A percentile compares a stretch with the other conserved stretches of the same genome.
Conservation (phyloP, 768 basidiomycete genomes). For the Agrocybe pediades region DNA sequence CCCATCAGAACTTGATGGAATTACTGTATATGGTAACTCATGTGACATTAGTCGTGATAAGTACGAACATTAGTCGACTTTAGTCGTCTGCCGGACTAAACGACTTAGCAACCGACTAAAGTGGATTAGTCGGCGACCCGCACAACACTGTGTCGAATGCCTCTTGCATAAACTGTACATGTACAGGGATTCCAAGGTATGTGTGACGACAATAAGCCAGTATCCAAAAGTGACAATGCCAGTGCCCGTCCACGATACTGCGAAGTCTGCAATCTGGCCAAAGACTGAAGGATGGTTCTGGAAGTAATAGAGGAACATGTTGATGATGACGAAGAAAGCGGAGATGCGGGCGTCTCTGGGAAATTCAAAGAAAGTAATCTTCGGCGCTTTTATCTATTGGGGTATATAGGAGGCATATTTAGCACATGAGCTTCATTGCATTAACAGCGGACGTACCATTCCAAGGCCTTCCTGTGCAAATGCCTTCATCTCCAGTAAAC, state of each 20-base stretch:
- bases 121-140: no score
- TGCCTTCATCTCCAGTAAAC: constrained; percentile 78
- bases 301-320: constrained; percentile 34
- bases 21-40: no score
- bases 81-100: no score
- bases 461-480: constrained; percentile 79
- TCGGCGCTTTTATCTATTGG: constrained; percentile 60
- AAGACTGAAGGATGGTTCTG: constrained; percentile 27
- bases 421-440: constrained; percentile 5
- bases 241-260: constrained; percentile 31
- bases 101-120: no score
- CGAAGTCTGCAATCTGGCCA: constrained; percentile 33
- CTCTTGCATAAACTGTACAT: constrained; percentile 46
- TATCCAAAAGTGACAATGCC: constrained; percentile 31
- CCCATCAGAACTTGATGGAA: no score
- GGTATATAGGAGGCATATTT: neutral
- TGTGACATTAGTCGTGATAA: no score
- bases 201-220: constrained; percentile 33
- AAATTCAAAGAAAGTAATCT: constrained; percentile 57
- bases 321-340: constrained; percentile 19
- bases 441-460: constrained; percentile 56
- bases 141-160: constrained; percentile 29
- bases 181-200: constrained; percentile 52
- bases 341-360: constrained; percentile 30
- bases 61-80: no score